Evolutionary conservation across 106 monocot genomes (phyloP).

Genomic region (Amphibolis antarctica): DNA sequence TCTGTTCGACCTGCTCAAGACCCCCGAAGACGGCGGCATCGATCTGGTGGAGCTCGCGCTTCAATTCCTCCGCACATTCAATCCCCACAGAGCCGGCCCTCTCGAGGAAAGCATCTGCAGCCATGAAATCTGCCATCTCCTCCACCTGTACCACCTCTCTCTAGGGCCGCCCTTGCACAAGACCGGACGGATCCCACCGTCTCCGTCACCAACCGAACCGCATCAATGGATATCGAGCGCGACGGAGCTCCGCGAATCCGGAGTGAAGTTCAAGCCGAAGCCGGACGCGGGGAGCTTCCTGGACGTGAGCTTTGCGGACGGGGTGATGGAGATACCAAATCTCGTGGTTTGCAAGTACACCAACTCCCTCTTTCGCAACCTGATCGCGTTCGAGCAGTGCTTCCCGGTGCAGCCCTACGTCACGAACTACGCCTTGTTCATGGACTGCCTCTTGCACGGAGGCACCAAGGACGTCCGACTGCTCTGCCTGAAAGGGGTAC

Average conservation of each 20-base stretch:
- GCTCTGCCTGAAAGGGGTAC: conserved; percentile 12
- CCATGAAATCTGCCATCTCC: conserved; percentile 7
- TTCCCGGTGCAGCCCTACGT: conserved; percentile 1
- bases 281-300: neutral
- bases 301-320: conserved; percentile 7
- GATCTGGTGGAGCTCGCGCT: conserved; percentile 4
- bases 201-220: neutral
- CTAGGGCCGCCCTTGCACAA: neutral
- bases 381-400: conserved; percentile 19
- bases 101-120: neutral
- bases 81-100: neutral
- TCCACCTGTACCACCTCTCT: conserved; percentile 5
- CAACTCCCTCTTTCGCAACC: conserved; percentile 6
- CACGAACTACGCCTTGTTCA: conserved; percentile 9
- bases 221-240: conserved; percentile 11
- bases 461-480: conserved; percentile 13
- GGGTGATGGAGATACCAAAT: conserved; percentile 13
- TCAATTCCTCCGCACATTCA: conserved; percentile 3
- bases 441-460: conserved; percentile 15
- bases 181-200: too few relatives aligned
- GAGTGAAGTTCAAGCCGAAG: conserved; percentile 11
- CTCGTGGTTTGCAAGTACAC: conserved; percentile 2
- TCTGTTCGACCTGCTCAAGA: conserved; percentile 8
- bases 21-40: neutral
- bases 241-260: conserved; percentile 10